Base-by-base conservation (phyloP, 1,284 basidiomycete species). In the Neolentinus lepideus region DNA sequence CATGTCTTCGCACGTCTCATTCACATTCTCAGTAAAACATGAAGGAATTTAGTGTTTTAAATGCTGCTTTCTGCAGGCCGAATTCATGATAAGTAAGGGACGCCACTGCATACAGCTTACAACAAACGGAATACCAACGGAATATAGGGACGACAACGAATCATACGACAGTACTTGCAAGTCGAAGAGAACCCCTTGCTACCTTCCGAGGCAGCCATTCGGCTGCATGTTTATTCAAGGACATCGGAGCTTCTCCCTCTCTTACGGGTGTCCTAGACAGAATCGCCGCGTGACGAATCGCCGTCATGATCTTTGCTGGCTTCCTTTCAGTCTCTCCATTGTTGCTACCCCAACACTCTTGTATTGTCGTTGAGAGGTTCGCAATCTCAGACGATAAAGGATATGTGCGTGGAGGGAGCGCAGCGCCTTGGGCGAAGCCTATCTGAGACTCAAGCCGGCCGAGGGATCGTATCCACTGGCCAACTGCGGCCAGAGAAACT, bases 401-500 rank as follows among this genome's bases (percentile, higher is more conserved):
- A 16, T 66, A 16, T 0, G 53, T 56, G 14, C 64, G 65, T 3
- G 64, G 60, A 1, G 79, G 78, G 3, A 79, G 64, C 0, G 73
- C 67, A 2, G 51, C 60, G 8, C 67, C 71, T 48, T 66, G 43
- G 1, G 71, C 69, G 56, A 82, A 83, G 0, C 73, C 78, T 0
- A 65, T 59, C 11, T 63, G 53, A 12, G 77, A 72, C 11, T 68
- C 59, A 10, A 82, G 58, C n/a, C 69, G 72, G 1, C 81, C 82
- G 2, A 85, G 63, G 12, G 78, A 78, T 14, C 79, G 76, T 8
- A 84, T 71, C 80, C 80, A 84, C 50, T 77, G 73, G 0, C 75
- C 80, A 1, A 81, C 77, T 1, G 74, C 77, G 27, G 77, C 77
- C 0, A 85, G 73, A 1, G 82, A 84, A 16, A 84, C 81, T 4